These are phyloP conservation scores for Lepidium africanum DNA, from an alignment of 345 rosid genomes.

Conservation along the genomic window DNA sequence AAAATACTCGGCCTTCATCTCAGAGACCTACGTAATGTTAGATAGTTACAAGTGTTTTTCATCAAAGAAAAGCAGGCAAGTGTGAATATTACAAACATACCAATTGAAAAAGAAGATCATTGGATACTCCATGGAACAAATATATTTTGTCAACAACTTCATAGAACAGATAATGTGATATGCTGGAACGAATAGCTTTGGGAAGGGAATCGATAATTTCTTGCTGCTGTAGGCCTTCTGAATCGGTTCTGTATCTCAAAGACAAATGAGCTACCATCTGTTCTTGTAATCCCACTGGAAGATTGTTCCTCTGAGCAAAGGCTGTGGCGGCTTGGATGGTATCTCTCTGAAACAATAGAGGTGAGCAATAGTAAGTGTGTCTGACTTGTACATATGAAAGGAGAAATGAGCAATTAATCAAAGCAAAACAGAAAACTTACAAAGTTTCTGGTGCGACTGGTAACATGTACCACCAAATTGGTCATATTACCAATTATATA, in stretches of 20 bases:
- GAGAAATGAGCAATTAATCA: neutral
- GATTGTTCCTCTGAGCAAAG: slow-evolving; percentile 68
- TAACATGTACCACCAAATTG: slow-evolving; percentile 74
- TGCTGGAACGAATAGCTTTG: slow-evolving; percentile 84
- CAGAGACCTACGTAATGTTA: slow-evolving; percentile 51
- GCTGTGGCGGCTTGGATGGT: slow-evolving; percentile 68
- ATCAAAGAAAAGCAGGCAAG: neutral
- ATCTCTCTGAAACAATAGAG: slow-evolving; percentile 54
- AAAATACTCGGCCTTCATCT: slow-evolving; percentile 89
- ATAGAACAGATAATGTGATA: slow-evolving; percentile 65
- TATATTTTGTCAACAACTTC: slow-evolving; percentile 66
- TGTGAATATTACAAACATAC: slow-evolving; percentile 29
- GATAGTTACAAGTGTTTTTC: slow-evolving; percentile 11
- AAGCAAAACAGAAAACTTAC: slow-evolving; percentile 3
- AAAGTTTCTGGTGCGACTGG: slow-evolving; percentile 36
- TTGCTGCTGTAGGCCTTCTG: slow-evolving; percentile 88
- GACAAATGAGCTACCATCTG: slow-evolving; percentile 92
- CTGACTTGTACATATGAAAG: neutral
- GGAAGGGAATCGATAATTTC: slow-evolving; percentile 82
- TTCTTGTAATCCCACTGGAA: slow-evolving; percentile 77
- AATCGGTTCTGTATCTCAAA: slow-evolving; percentile 73
- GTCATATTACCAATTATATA: slow-evolving; percentile 91
- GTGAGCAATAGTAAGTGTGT: neutral
- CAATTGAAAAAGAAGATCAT: slow-evolving; percentile 91
- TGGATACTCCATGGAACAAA: slow-evolving; percentile 82